Conservation (phyloP, 345 rosid species). For the Populus davidiana region DNA sequence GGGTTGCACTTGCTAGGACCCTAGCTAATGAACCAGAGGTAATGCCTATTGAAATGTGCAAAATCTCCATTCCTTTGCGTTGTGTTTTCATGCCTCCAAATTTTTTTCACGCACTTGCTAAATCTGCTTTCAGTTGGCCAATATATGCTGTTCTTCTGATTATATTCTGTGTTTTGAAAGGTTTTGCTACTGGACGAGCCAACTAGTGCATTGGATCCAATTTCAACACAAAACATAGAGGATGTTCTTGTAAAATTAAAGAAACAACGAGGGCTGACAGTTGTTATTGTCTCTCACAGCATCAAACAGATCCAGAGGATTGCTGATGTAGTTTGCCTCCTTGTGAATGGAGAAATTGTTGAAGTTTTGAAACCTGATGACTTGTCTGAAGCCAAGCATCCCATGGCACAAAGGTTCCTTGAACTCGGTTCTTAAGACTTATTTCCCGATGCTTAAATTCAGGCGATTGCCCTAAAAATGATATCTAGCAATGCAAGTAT, state of each 20-base stretch:
- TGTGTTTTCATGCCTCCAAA: too few species aligned
- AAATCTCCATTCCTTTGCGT: not conserved
- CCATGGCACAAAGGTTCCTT: conserved; percentile 73
- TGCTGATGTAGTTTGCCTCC: conserved; percentile 75
- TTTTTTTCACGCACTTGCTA: not conserved
- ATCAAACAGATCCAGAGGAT: conserved; percentile 85
- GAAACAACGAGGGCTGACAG: conserved; percentile 58
- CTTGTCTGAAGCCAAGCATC: conserved; percentile 71
- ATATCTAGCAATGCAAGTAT: not conserved
- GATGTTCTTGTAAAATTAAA: conserved; percentile 73
- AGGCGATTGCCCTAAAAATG: not conserved
- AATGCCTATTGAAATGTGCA: not conserved
- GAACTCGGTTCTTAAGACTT: conserved; percentile 44
- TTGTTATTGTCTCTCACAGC: conserved; percentile 78
- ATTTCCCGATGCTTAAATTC: not conserved
- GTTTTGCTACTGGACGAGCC: conserved; percentile 82
- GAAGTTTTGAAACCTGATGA: conserved; percentile 66
- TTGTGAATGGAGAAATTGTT: conserved; percentile 72
- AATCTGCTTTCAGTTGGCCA: not conserved
- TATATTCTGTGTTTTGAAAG: conserved; percentile 16
- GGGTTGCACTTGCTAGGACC: conserved; percentile 92
- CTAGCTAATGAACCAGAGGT: conserved; percentile 86
- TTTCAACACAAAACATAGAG: conserved; percentile 81
- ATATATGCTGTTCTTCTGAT: not conserved
- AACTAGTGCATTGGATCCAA: conserved; percentile 81